Evolutionary conservation across 2,329 filamentous ascomycete genomes (phyloP).

Genomic region (Cladophialophora chaetospira): DNA sequence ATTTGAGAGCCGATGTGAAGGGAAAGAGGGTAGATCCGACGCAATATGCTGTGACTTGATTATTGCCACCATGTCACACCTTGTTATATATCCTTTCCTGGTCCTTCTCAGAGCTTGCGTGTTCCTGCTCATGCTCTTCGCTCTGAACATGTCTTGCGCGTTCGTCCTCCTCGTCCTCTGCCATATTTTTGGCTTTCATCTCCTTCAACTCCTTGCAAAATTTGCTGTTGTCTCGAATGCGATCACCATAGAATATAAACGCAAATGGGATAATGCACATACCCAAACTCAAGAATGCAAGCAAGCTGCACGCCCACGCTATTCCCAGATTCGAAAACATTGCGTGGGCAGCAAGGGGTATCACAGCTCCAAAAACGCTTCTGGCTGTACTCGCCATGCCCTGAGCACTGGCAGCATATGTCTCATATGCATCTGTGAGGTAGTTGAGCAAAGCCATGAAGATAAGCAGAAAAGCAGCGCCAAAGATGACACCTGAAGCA

Average conservation of each 20-base stretch:
- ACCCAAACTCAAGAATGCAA: constrained; percentile 43
- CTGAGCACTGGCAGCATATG: constrained; percentile 62
- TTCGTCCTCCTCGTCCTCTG: constrained; percentile 23
- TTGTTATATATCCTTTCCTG: neutral
- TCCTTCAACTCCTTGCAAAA: constrained; percentile 46
- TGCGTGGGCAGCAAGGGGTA: constrained; percentile 54
- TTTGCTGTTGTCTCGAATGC: constrained; percentile 44
- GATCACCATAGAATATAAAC: constrained; percentile 45
- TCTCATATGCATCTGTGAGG: constrained; percentile 67
- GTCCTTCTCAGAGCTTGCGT: neutral
- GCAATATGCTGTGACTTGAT: neutral
- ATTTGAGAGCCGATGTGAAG: too few species aligned
- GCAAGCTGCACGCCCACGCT: constrained; percentile 45
- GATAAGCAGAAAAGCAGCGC: constrained; percentile 61
- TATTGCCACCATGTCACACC: constrained; percentile 1
- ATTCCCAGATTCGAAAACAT: constrained; percentile 45
- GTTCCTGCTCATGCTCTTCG: neutral
- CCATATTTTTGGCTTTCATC: constrained; percentile 38
- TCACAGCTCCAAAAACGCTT: constrained; percentile 55
- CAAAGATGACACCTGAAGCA: constrained; percentile 63
- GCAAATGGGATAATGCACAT: constrained; percentile 46
- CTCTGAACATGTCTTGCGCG: neutral
- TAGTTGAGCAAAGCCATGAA: constrained; percentile 68
- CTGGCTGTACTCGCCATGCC: constrained; percentile 55
- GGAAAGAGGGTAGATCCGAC: neutral